Conservation (phyloP, 768 basidiomycete genomes). For the Leccinum rimulosum region DNA sequence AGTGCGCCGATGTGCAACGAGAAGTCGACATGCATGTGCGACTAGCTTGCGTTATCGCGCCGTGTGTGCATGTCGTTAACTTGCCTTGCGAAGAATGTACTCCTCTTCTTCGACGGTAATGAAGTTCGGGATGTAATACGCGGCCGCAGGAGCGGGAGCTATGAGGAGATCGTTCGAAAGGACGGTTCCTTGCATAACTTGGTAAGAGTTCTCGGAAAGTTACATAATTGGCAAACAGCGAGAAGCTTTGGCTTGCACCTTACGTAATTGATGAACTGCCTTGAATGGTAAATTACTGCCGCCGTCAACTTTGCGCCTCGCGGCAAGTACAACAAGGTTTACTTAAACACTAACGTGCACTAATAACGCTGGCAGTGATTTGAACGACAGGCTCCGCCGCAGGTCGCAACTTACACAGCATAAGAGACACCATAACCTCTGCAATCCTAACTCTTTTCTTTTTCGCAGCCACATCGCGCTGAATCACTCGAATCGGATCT, state of each 20-base stretch:
- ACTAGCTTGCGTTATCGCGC: background rate
- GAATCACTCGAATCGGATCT: background rate
- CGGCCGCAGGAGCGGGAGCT: constrained; percentile 34
- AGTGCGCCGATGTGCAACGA: constrained; percentile 10
- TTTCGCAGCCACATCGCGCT: background rate
- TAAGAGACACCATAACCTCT: background rate
- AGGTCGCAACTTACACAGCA: background rate
- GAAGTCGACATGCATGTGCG: background rate
- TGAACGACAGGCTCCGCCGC: background rate
- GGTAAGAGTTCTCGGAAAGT: background rate
- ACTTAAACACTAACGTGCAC: background rate
- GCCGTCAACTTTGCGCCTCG: constrained; percentile 1
- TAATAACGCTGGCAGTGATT: background rate
- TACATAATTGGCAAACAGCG: background rate
- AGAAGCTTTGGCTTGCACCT: background rate
- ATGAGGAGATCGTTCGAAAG: constrained; percentile 13
- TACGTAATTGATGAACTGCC: constrained; percentile 4
- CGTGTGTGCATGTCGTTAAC: constrained; percentile 1
- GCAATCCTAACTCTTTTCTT: background rate
- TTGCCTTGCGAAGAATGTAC: constrained; percentile 74
- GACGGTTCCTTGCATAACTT: constrained; percentile 14
- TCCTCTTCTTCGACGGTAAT: constrained; percentile 73
- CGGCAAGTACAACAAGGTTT: constrained; percentile 1
- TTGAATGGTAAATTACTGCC: background rate
- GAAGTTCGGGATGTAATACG: constrained; percentile 78